These are phyloP conservation scores for Paecilomyces variotii DNA, from an alignment of 2,329 filamentous ascomycete species.

Conservation along the genomic window DNA sequence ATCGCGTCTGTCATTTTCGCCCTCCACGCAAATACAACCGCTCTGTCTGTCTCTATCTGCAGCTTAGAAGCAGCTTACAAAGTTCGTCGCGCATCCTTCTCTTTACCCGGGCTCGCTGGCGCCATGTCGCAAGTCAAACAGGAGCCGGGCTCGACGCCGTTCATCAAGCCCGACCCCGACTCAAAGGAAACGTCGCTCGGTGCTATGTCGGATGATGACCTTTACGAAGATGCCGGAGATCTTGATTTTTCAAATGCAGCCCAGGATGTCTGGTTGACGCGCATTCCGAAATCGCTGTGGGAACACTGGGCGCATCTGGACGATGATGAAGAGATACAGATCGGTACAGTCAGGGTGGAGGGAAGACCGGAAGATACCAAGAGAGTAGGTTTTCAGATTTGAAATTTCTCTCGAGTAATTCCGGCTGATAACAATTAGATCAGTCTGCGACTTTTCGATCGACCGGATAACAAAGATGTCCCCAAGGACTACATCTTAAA, in stretches of 20 bases:
- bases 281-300: conserved; percentile 73
- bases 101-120: conserved; percentile 4
- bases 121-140: conserved; percentile 31
- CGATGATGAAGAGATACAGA: conserved; percentile 72
- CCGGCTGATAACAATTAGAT: conserved; percentile 46
- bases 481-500: conserved; percentile 84
- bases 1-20: neutral
- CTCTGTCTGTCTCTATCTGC: neutral
- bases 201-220: conserved; percentile 53
- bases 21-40: conserved; percentile 7
- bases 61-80: neutral
- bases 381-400: conserved; percentile 26
- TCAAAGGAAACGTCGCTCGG: conserved; percentile 26
- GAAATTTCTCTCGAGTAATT: conserved; percentile 10
- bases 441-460: conserved; percentile 58
- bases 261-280: conserved; percentile 59
- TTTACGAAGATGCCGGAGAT: conserved; percentile 61
- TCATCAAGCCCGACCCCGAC: conserved; percentile 36
- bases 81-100: neutral
- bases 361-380: conserved; percentile 48
- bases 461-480: conserved; percentile 62
- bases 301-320: conserved; percentile 68
- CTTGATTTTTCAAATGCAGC: conserved; percentile 48
- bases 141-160: conserved; percentile 29
- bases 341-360: conserved; percentile 62